phyloP scores from a whole-genome alignment of 257 asterid genomes.

The Ehretia macrophylla region DNA sequence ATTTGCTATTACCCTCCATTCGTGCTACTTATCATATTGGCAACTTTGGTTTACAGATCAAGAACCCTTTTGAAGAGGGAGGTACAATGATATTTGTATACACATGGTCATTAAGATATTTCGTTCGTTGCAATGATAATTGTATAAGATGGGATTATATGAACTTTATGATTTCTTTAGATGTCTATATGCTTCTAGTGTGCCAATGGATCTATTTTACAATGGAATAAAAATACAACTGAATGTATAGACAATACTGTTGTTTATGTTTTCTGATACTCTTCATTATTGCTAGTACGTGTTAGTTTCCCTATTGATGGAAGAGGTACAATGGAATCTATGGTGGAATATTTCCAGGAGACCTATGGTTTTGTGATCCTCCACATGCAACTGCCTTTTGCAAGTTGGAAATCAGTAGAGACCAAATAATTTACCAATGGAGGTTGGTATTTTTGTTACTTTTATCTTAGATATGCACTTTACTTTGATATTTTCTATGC shows the following conservation, averaged over 20 bases:
- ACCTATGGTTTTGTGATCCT: slow-evolving; percentile 77
- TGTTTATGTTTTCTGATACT: neutral
- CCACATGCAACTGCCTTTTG: slow-evolving; percentile 76
- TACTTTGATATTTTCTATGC: neutral
- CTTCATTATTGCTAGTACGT: slow-evolving; percentile 9
- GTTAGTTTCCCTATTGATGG: slow-evolving; percentile 90
- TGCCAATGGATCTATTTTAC: too few relatives aligned
- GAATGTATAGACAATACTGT: too few relatives aligned
- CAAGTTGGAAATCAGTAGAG: slow-evolving; percentile 92
- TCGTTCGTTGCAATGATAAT: too few relatives aligned
- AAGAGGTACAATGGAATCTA: slow-evolving; percentile 78
- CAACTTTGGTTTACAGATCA: slow-evolving; percentile 48
- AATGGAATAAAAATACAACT: too few relatives aligned
- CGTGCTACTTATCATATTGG: neutral
- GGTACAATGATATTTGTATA: too few relatives aligned
- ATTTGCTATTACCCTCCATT: neutral
- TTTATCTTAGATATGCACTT: neutral
- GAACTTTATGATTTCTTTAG: too few relatives aligned
- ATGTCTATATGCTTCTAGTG: too few relatives aligned
- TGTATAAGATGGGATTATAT: too few relatives aligned
- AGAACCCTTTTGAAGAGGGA: slow-evolving; percentile 24
- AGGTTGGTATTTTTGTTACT: slow-evolving; percentile 39
- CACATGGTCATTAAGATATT: too few relatives aligned
- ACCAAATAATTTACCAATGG: slow-evolving; percentile 92
- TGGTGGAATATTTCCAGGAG: slow-evolving; percentile 76